Evolutionary conservation across 2,329 filamentous ascomycete genomes (phyloP).

Genomic region (Metarhizium album): DNA sequence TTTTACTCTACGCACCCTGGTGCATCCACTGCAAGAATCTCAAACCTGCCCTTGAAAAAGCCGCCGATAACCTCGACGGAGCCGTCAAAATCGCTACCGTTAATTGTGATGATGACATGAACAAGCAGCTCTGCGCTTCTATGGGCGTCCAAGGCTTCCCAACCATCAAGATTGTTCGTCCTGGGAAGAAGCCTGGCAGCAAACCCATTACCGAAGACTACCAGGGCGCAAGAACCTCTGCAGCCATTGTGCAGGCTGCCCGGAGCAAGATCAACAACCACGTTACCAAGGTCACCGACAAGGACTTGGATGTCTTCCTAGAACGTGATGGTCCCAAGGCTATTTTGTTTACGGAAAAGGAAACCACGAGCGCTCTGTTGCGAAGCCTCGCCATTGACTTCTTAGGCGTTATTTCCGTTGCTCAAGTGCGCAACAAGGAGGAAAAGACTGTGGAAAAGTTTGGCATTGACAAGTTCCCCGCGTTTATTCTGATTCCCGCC

Average conservation of each 20-base stretch:
- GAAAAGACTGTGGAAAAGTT: conserved; percentile 60
- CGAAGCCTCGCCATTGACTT: conserved; percentile 87
- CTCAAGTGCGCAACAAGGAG: conserved; percentile 77
- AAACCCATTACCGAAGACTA: conserved; percentile 86
- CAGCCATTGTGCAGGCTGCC: conserved; percentile 77
- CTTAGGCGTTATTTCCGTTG: conserved; percentile 65
- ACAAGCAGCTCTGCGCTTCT: conserved; percentile 75
- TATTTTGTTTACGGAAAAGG: conserved; percentile 89
- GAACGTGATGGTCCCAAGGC: conserved; percentile 67
- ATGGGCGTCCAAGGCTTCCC: conserved; percentile 93
- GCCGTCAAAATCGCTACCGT: conserved; percentile 90
- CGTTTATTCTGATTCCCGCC: conserved; percentile 67
- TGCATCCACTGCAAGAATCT: conserved; percentile 96
- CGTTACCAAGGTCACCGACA: conserved; percentile 71
- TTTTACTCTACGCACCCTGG: conserved; percentile 95
- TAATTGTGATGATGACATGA: conserved; percentile 87
- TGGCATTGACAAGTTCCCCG: conserved; percentile 66
- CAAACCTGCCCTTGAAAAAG: conserved; percentile 92
- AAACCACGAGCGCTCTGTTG: conserved; percentile 70
- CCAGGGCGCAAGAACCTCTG: conserved; percentile 71
- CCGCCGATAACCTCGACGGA: conserved; percentile 77
- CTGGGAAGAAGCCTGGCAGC: conserved; percentile 63
- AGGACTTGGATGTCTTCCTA: conserved; percentile 67
- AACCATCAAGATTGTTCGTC: conserved; percentile 85
- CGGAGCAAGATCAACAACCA: conserved; percentile 85